Percentiles rank a stretch among this genome's conserved stretches.
These are phyloP conservation scores for Metarhizium anisopliae DNA, from an alignment of 2,329 filamentous ascomycete species.

Conservation along the genomic window DNA sequence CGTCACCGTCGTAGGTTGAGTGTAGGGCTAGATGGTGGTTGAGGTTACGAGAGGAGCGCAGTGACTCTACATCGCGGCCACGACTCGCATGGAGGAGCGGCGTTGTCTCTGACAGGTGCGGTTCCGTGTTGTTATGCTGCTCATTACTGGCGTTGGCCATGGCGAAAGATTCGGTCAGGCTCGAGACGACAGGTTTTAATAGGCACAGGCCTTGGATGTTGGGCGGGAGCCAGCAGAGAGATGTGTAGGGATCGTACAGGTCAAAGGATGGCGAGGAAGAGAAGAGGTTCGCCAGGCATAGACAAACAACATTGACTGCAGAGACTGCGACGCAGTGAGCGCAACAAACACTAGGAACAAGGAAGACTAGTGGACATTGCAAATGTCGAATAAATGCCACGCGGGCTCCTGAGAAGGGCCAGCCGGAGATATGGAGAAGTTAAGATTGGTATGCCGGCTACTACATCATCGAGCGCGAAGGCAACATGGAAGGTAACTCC, in stretches of 20 bases:
- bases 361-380: too few species aligned
- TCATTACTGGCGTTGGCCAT: neutral
- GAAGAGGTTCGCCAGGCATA: neutral
- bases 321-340: neutral
- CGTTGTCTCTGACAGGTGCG: neutral
- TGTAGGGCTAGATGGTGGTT: neutral
- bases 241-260: neutral
- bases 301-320: too few species aligned
- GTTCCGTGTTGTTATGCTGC: neutral
- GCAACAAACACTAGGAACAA: too few species aligned
- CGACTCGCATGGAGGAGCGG: neutral
- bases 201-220: neutral
- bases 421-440: neutral
- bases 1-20: slow-evolving; percentile 32
- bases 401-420: neutral
- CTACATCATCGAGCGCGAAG: too few species aligned
- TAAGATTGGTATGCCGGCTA: too few species aligned
- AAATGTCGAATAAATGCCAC: too few species aligned
- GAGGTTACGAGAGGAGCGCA: neutral
- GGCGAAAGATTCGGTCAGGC: neutral
- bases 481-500: too few species aligned
- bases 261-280: neutral
- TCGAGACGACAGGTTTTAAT: neutral
- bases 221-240: neutral
- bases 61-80: neutral